Conservation (phyloP, 2,329 filamentous ascomycete genomes). For the Fusarium oligoseptatum region DNA sequence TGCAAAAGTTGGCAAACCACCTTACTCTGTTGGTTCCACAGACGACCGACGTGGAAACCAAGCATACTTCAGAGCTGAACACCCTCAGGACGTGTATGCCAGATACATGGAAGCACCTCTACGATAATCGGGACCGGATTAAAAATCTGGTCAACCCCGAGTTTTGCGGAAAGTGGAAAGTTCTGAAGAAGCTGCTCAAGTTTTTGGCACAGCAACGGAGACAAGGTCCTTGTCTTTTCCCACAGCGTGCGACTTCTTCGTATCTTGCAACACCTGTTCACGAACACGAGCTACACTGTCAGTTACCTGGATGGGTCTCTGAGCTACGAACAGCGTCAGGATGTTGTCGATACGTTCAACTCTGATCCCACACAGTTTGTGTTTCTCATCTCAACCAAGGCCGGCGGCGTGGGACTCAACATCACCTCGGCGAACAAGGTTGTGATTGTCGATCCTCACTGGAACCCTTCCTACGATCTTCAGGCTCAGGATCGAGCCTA, state of each 20-base stretch:
- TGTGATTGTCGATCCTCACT: slow-evolving; percentile 96
- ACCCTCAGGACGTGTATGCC: slow-evolving; percentile 82
- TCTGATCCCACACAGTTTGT: slow-evolving; percentile 88
- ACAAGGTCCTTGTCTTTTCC: slow-evolving; percentile 96
- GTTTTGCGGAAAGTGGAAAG: slow-evolving; percentile 97
- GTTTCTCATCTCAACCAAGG: slow-evolving; percentile 94
- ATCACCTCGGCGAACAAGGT: slow-evolving; percentile 99
- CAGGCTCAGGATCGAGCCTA: slow-evolving; percentile 98
- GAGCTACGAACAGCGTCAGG: slow-evolving; percentile 84
- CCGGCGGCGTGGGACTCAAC: slow-evolving; percentile 93
- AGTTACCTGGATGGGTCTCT: slow-evolving; percentile 91
- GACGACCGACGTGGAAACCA: slow-evolving; percentile 73
- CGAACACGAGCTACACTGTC: slow-evolving; percentile 89
- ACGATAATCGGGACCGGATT: slow-evolving; percentile 81
- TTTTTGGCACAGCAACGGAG: slow-evolving; percentile 93
- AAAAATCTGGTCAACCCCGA: slow-evolving; percentile 86
- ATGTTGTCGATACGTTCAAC: slow-evolving; percentile 91
- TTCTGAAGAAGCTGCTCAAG: slow-evolving; percentile 85
- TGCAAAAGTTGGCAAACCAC: slow-evolving; percentile 94
- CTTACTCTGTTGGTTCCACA: slow-evolving; percentile 86
- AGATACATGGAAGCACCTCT: slow-evolving; percentile 79
- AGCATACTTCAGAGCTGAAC: slow-evolving; percentile 82
- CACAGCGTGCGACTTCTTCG: slow-evolving; percentile 88
- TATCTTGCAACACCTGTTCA: slow-evolving; percentile 88
- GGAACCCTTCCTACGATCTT: slow-evolving; percentile 95